Percentiles rank a stretch among this genome's conserved stretches.
Evolutionary conservation across 805 yeast genomes (phyloP).

Genomic region (Spathaspora boniae): DNA sequence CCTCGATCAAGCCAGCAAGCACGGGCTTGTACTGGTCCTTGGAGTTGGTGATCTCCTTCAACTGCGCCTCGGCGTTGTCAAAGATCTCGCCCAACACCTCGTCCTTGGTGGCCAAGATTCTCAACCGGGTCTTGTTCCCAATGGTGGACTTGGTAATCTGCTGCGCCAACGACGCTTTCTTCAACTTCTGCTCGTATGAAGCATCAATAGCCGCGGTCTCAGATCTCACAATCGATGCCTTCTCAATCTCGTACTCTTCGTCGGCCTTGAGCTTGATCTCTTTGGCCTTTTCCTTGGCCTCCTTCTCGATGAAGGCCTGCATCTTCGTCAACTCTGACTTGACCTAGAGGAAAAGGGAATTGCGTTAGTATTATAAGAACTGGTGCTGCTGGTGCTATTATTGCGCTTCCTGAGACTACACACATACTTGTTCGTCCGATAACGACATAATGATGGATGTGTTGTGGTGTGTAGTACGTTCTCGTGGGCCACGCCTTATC

Average conservation of each 20-base stretch:
- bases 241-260: conserved; percentile 97
- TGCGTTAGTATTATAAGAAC: neutral
- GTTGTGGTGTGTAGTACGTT: too few species aligned
- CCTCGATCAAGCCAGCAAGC: conserved; percentile 75
- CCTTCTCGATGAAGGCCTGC: conserved; percentile 98
- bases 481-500: too few species aligned
- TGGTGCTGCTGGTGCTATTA: neutral
- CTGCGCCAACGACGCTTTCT: conserved; percentile 89
- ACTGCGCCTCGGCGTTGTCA: conserved; percentile 60
- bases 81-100: conserved; percentile 72
- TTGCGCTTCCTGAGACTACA: neutral
- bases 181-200: conserved; percentile 73
- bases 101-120: conserved; percentile 80
- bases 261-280: conserved; percentile 95
- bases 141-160: conserved; percentile 95
- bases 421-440: conserved; percentile 14
- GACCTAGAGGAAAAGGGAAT: conserved; percentile 48
- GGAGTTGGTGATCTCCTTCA: conserved; percentile 56
- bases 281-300: conserved; percentile 97
- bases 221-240: conserved; percentile 88
- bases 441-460: conserved; percentile 8
- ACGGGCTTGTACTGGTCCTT: conserved; percentile 61
- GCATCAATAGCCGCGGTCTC: conserved; percentile 88
- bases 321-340: conserved; percentile 94
- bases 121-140: conserved; percentile 91